Conservation (phyloP, 176 grass and related monocot genomes). For the Thinopyrum elongatum region DNA sequence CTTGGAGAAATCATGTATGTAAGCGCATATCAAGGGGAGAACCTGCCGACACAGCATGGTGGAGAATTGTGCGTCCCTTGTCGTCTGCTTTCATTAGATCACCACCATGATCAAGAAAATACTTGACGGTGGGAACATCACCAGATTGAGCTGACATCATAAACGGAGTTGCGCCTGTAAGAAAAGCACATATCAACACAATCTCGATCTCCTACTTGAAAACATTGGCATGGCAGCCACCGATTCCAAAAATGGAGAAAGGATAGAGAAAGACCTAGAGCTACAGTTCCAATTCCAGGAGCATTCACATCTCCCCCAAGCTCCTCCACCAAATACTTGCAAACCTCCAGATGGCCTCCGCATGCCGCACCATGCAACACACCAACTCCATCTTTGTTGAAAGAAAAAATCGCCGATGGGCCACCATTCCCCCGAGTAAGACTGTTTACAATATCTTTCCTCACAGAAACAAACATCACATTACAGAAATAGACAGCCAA, state of each 20-base stretch:
- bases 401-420: neutral
- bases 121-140: constrained; percentile 31
- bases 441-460: neutral
- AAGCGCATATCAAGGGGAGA: no score
- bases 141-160: constrained; percentile 18
- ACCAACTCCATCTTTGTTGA: neutral
- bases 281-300: neutral
- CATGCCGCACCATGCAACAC: neutral
- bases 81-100: constrained; percentile 31
- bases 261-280: constrained; percentile 2
- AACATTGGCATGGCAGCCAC: neutral
- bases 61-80: constrained; percentile 1
- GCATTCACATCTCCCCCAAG: constrained; percentile 29
- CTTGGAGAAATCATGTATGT: neutral
- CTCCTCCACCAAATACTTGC: constrained; percentile 42
- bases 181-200: neutral
- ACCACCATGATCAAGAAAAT: constrained; percentile 29
- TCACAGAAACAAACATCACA: neutral
- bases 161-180: constrained; percentile 22
- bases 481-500: neutral
- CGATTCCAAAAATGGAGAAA: no score
- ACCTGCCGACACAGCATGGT: constrained; percentile 20
- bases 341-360: constrained; percentile 28
- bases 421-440: neutral
- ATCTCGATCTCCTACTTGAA: neutral